Percentiles rank a stretch among this genome's conserved stretches.
Conservation (phyloP, 2,329 filamentous ascomycete species). For the Neonectria coccinea region DNA sequence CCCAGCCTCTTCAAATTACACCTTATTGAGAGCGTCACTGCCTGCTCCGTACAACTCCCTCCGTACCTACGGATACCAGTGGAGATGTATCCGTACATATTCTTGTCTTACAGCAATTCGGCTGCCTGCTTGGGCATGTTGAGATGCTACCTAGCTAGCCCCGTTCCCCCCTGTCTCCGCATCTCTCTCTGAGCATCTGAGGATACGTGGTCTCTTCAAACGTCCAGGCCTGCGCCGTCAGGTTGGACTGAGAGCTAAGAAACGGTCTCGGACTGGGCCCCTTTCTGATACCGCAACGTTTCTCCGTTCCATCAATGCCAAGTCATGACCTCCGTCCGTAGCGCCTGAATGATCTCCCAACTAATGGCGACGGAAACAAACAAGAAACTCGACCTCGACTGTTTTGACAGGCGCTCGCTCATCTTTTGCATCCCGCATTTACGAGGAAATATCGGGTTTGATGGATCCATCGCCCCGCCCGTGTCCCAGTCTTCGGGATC, state of each 20-base stretch:
- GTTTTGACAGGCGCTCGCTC: neutral
- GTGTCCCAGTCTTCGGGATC: conserved; percentile 5
- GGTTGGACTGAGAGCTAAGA: neutral
- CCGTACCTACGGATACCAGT: neutral
- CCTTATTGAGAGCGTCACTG: neutral
- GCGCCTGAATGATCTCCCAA: neutral
- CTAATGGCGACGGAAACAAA: neutral
- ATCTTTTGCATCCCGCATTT: neutral
- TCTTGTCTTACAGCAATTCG: conserved; percentile 7
- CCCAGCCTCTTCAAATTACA: neutral
- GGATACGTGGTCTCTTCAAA: conserved; percentile 28
- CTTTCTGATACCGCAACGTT: neutral
- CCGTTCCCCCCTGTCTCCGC: conserved; percentile 18
- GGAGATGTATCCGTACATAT: conserved; percentile 10
- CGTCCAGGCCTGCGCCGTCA: conserved; percentile 1
- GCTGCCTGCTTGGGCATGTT: conserved; percentile 1
- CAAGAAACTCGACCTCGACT: neutral
- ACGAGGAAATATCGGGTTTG: neutral
- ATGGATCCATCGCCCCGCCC: neutral
- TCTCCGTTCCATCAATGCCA: neutral
- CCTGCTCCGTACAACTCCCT: neutral
- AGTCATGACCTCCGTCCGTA: neutral
- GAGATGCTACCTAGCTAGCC: conserved; percentile 19
- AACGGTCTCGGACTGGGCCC: conserved; percentile 4
- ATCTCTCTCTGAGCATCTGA: conserved; percentile 12